Conservation (phyloP, 306 rosid species). For the Castanopsis chinensis region DNA sequence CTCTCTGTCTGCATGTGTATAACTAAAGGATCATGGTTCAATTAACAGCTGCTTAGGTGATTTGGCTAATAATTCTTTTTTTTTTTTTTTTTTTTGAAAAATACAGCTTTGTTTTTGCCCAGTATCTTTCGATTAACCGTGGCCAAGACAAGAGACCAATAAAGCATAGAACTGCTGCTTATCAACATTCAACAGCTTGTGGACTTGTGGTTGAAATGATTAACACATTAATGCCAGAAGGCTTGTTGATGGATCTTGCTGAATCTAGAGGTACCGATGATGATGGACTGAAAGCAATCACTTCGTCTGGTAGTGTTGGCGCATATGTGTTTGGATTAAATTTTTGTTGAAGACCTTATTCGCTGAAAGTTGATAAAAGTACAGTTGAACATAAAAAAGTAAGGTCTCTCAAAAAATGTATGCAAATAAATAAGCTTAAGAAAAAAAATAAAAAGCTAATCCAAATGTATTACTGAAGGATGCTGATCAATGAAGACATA, state of each 20-base stretch:
- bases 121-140: constrained; percentile 19
- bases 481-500: too few relatives aligned
- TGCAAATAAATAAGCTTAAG: too few relatives aligned
- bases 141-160: constrained; percentile 6
- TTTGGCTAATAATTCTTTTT: background rate
- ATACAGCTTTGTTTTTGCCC: constrained; percentile 35
- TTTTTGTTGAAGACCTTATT: too few relatives aligned
- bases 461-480: too few relatives aligned
- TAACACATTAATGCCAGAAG: background rate
- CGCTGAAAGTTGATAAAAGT: too few relatives aligned
- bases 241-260: background rate
- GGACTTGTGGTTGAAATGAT: background rate
- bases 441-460: too few relatives aligned
- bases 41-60: background rate
- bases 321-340: too few relatives aligned
- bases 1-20: background rate
- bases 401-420: too few relatives aligned
- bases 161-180: background rate
- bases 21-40: background rate
- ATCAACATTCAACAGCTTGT: background rate
- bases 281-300: background rate
- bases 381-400: too few relatives aligned
- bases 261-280: background rate
- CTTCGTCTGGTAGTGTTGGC: background rate
- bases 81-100: background rate